These are phyloP conservation scores for Echria macrotheca DNA, from an alignment of 495 filamentous ascomycete species.

Conservation along the genomic window DNA sequence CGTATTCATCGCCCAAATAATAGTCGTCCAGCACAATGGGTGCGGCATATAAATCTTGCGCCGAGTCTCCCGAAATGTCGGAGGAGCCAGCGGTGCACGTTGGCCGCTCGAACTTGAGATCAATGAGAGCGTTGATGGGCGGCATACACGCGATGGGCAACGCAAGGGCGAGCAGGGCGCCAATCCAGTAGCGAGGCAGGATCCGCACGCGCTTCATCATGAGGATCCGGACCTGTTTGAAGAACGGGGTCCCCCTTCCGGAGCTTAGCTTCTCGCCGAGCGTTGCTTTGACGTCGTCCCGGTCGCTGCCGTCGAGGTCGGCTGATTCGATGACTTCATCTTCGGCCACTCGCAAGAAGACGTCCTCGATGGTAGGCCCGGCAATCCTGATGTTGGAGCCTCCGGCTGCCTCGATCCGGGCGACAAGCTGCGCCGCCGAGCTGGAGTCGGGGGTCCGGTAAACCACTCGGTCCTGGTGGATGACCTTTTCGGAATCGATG, in stretches of 20 bases:
- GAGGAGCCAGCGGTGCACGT: no score
- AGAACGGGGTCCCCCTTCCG: constrained; percentile 14
- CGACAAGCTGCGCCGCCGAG: constrained; percentile 57
- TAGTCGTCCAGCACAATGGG: no score
- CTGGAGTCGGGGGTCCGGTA: constrained; percentile 59
- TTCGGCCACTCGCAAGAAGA: constrained; percentile 72
- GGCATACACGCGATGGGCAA: constrained; percentile 20
- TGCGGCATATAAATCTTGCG: no score
- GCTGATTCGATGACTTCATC: constrained; percentile 42
- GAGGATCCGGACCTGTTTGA: constrained; percentile 13
- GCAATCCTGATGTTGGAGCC: constrained; percentile 62
- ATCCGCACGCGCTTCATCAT: constrained; percentile 16
- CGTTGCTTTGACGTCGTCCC: background rate
- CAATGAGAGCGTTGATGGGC: constrained; percentile 13
- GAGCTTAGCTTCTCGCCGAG: constrained; percentile 4
- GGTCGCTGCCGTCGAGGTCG: constrained; percentile 7
- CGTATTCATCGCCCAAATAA: no score
- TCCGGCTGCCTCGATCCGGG: constrained; percentile 51
- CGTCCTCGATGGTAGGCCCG: constrained; percentile 77
- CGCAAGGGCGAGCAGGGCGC: constrained; percentile 14
- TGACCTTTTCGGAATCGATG: constrained; percentile 38
- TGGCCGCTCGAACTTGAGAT: constrained; percentile 2
- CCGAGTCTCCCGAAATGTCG: no score
- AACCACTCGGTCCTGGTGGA: constrained; percentile 58
- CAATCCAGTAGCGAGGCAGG: constrained; percentile 17